Percentiles rank a stretch among this genome's conserved stretches.
Evolutionary conservation across 2,329 filamentous ascomycete species (phyloP).

Genomic region (Fusarium xyrophilum): DNA sequence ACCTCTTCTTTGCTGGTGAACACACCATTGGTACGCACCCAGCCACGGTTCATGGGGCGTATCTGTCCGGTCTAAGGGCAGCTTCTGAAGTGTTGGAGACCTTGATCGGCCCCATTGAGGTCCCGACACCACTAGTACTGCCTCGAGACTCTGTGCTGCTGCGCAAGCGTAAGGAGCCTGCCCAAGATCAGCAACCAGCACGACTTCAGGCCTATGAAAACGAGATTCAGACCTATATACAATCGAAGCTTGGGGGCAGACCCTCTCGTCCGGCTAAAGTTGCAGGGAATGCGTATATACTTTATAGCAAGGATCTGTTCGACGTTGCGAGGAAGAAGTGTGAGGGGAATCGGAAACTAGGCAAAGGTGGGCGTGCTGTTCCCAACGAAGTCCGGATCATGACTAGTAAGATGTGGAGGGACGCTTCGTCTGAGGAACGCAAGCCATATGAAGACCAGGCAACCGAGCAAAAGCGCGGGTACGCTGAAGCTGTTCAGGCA

Average conservation of each 20-base stretch:
- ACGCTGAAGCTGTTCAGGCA: slow-evolving; percentile 62
- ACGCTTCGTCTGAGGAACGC: slow-evolving; percentile 72
- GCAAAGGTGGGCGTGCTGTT: slow-evolving; percentile 66
- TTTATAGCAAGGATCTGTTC: slow-evolving; percentile 83
- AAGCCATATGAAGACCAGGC: slow-evolving; percentile 80
- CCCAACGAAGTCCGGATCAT: slow-evolving; percentile 86
- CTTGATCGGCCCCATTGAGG: slow-evolving; percentile 79
- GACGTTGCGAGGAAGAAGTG: slow-evolving; percentile 67
- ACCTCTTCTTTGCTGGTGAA: slow-evolving; percentile 93
- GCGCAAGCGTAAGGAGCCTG: slow-evolving; percentile 62
- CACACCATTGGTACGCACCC: slow-evolving; percentile 96
- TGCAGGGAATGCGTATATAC: slow-evolving; percentile 83
- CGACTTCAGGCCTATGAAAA: slow-evolving; percentile 64
- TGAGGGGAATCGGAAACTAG: slow-evolving; percentile 67
- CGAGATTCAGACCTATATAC: slow-evolving; percentile 60
- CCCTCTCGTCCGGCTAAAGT: slow-evolving; percentile 75
- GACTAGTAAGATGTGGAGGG: slow-evolving; percentile 90
- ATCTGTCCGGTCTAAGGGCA: slow-evolving; percentile 88
- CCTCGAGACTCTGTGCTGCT: slow-evolving; percentile 62
- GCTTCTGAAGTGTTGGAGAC: slow-evolving; percentile 84
- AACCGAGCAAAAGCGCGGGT: slow-evolving; percentile 71
- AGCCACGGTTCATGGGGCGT: slow-evolving; percentile 95
- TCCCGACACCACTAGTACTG: slow-evolving; percentile 77
- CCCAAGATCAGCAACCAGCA: slow-evolving; percentile 58
- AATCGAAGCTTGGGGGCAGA: slow-evolving; percentile 71